Base-by-base conservation (phyloP, 1,284 basidiomycete species). In the Trametes pubescens region DNA sequence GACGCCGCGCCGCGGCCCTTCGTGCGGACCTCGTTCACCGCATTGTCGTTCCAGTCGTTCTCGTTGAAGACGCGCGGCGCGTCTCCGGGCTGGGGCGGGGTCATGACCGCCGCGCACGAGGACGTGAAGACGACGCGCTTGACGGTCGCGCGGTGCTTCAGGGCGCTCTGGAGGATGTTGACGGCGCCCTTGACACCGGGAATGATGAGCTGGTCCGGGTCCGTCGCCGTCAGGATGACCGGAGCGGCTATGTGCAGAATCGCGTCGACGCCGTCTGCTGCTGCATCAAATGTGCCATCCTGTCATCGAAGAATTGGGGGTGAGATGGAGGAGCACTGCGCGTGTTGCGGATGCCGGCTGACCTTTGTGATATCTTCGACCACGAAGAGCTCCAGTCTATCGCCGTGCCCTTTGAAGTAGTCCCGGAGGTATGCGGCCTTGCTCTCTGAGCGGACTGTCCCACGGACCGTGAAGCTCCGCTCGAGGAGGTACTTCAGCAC, bases 121-220 rank as follows among this genome's bases (percentile, higher is more conserved):
- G 79, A 80, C 0, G 89, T 90, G 62, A 92, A 75, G 49, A 94
- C 86, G 37, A 94, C 79, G 0, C 92, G 85, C 73, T 87, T 84
- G 62, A 92, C 80, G 21, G 74, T 69, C 24, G 81, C 72, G 64
- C 82, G 81, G 62, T 71, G 54, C 55, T 69, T 59, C 14, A 69
- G 64, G 4, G 69, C 73, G 51, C 66, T 67, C 44, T 72, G 51
- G 49, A 78, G 68, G 29, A 78, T 62, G 46, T 70, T 63, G 6
- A 51, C 55, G 13, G 77, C 74, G 35, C 75, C 76, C 0, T 66
- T 52, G 22, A 76, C 71, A 6, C 76, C 74, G 40, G 74, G 76
- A 2, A 47, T 18, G 64, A 77, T 75, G 51, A 77, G 54, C 22
- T 77, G 78, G 21, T 75, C 55, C 10, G 79, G 79, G 51, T 79